Conservation (phyloP, 176 grass and related monocot genomes). For the Oryza glaberrima region DNA sequence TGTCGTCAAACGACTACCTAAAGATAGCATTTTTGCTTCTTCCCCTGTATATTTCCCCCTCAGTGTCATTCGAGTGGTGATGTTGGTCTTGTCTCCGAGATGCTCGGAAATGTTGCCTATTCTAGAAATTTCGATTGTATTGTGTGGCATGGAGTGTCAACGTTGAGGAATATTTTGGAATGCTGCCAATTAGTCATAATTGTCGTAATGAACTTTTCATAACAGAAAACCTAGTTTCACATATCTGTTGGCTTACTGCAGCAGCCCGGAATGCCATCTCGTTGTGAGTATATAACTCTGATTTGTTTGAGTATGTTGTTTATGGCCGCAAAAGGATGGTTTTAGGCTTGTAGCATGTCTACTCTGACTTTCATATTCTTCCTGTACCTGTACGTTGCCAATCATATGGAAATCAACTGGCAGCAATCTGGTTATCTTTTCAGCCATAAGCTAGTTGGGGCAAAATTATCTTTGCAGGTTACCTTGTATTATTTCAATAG, state of each 20-base stretch:
- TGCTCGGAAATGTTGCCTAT: slow-evolving; percentile 37
- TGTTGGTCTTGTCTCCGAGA: slow-evolving; percentile 41
- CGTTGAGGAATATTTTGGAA: slow-evolving; percentile 43
- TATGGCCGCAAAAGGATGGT: not conserved
- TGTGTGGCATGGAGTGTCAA: slow-evolving; percentile 47
- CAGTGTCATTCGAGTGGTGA: slow-evolving; percentile 41
- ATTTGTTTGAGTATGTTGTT: not conserved
- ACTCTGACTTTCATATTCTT: not conserved
- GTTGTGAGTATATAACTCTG: not conserved
- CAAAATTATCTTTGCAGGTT: not conserved
- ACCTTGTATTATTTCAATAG: too few species aligned
- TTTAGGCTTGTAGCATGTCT: not conserved
- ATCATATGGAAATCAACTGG: not conserved
- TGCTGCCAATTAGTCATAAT: slow-evolving; percentile 40
- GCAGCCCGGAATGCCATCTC: not conserved
- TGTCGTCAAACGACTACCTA: not conserved
- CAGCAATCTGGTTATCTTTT: not conserved
- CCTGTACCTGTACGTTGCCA: not conserved
- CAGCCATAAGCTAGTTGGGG: not conserved
- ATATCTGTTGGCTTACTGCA: not conserved
- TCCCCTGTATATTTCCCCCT: slow-evolving; percentile 59
- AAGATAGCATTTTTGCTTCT: slow-evolving; percentile 36
- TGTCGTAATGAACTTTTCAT: slow-evolving; percentile 32
- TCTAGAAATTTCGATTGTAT: slow-evolving; percentile 44
- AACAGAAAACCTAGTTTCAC: not conserved